Evolutionary conservation across 306 rosid genomes (phyloP), one percentile per base, ranked within the genome.

Genomic region (Crotalaria pallida): DNA sequence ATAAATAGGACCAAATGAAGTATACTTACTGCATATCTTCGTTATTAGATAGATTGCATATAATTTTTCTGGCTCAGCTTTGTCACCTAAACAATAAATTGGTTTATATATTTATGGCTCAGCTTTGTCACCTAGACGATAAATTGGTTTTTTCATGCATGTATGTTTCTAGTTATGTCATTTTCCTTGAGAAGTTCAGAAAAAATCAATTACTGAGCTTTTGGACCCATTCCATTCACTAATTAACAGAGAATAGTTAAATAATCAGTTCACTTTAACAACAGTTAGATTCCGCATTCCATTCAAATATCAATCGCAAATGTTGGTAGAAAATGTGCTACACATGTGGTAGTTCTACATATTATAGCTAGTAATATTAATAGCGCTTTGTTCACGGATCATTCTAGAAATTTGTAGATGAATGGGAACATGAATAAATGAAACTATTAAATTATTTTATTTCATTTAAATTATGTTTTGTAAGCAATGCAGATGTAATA

Each of bases 301-400:
- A 38, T 73, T 56, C 74, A 50, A 26, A 29, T n/a, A 21, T 49
- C 55, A 64, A 63, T 13, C 21, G 26, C 9, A 57, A 57, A 21
- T 44, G 52, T 29, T 9, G 31, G 26, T 56, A 36, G 11, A 63
- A 77, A 18, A 45, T 45, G 12, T 71, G 47, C 10, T 21, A 13
- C 24, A 43, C 27, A 9, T 52, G 38, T 22, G 24, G 61, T 27
- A 64, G 22, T 64, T 77, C 77, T 44, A 74, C 27, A n/a, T n/a
- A n/a, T 65, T 80, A 61, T 50, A 74, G 43, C 69, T 12, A 21
- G 51, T n/a, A n/a, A n/a, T n/a, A n/a, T n/a, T 49, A 12, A 44
- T 17, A 33, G 63, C 51, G 21, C 55, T 61, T 52, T 53, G 72
- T 74, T 88, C 92, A 85, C 90, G 89, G 92, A 91, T 86, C 85